Conservation (phyloP, 2,329 filamentous ascomycete genomes). For the Pseudogymnoascus destructans region DNA sequence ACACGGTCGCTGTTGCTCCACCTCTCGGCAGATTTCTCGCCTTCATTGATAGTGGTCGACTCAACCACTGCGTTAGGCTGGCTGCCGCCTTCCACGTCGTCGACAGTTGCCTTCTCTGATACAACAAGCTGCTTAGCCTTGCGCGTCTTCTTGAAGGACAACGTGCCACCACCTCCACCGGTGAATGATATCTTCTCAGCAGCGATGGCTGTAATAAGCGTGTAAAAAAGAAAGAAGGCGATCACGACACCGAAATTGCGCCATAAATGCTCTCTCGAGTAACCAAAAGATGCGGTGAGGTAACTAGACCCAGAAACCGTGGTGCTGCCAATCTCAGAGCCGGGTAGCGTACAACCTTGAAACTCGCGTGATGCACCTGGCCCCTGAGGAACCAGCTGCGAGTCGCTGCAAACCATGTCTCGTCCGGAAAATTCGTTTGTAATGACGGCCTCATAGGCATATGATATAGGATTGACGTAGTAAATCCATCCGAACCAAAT, state of each 20-base stretch:
- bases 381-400: slow-evolving; percentile 36
- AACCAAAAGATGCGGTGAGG: slow-evolving; percentile 40
- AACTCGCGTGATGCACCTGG: slow-evolving; percentile 26
- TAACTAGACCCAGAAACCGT: slow-evolving; percentile 42
- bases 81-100: slow-evolving; percentile 33
- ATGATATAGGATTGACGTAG: slow-evolving; percentile 55
- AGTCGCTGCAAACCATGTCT: slow-evolving; percentile 36
- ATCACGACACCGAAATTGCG: slow-evolving; percentile 49
- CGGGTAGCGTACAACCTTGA: slow-evolving; percentile 50
- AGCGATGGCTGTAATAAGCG: slow-evolving; percentile 41
- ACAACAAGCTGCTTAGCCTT: slow-evolving; percentile 41
- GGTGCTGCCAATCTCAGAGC: slow-evolving; percentile 38
- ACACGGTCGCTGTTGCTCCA: slow-evolving; percentile 51
- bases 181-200: slow-evolving; percentile 61
- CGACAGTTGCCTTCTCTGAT: slow-evolving; percentile 36
- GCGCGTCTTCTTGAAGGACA: slow-evolving; percentile 59
- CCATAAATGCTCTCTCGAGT: slow-evolving; percentile 45
- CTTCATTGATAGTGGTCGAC: slow-evolving; percentile 10
- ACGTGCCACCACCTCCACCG: slow-evolving; percentile 48
- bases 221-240: slow-evolving; percentile 49
- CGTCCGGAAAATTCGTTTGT: slow-evolving; percentile 57
- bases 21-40: slow-evolving; percentile 5
- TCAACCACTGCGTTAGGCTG: slow-evolving; percentile 17
- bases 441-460: slow-evolving; percentile 55
- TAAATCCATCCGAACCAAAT: slow-evolving; percentile 42